A percentile compares a stretch with the other conserved stretches of the same genome.
These are phyloP conservation scores for Tylopilus cervinicoccineus DNA, from an alignment of 768 basidiomycete genomes.

Conservation along the genomic window DNA sequence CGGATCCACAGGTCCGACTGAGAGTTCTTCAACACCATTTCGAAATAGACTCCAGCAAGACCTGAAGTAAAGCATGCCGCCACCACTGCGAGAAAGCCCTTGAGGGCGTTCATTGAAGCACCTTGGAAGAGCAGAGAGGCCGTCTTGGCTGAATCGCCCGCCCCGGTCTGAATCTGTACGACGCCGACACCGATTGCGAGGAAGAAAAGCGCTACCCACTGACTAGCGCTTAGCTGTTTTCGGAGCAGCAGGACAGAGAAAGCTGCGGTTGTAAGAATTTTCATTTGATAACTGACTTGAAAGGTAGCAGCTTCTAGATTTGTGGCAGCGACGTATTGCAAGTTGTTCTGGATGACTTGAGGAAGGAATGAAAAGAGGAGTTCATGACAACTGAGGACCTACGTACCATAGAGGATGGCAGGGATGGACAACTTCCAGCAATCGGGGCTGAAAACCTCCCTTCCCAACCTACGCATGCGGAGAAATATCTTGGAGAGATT, in stretches of 20 bases:
- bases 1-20: conserved; percentile 92
- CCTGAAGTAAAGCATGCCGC: conserved; percentile 95
- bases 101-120: conserved; percentile 73
- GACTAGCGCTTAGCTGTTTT: conserved; percentile 63
- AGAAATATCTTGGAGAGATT: conserved; percentile 33
- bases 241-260: conserved; percentile 83
- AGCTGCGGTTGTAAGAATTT: conserved; percentile 89
- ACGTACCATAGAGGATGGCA: conserved; percentile 82
- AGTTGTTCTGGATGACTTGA: conserved; percentile 86
- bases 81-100: conserved; percentile 86
- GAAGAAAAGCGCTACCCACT: conserved; percentile 84
- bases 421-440: conserved; percentile 98
- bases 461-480: conserved; percentile 54
- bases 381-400: background rate
- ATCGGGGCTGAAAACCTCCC: conserved; percentile 81
- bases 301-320: conserved; percentile 96
- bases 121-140: conserved; percentile 32
- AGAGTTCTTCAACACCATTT: conserved; percentile 93
- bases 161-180: conserved; percentile 72
- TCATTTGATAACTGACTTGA: conserved; percentile 97
- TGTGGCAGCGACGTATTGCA: conserved; percentile 91
- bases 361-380: conserved; percentile 6
- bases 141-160: conserved; percentile 20
- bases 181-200: conserved; percentile 87
- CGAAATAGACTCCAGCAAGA: conserved; percentile 96